Conservation (phyloP, 202 grass and related monocot genomes). For the Schoenoplectus triqueter region DNA sequence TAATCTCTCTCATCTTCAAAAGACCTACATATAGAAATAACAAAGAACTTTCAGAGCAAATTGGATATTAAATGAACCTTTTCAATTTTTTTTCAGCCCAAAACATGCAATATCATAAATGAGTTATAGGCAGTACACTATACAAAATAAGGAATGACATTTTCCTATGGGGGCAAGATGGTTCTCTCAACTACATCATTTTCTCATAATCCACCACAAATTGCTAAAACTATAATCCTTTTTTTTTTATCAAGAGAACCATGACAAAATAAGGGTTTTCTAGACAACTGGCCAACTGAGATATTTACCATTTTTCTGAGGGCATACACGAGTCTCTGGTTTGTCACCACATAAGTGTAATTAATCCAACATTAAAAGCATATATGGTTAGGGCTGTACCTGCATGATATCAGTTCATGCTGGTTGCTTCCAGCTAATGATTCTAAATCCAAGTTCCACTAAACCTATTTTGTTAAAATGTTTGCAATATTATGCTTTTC, state of each 20-base stretch:
- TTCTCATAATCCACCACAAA: not conserved
- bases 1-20: not conserved
- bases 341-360: not conserved
- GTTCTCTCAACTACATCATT: not conserved
- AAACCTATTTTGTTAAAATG: not conserved
- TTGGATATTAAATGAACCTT: not conserved
- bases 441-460: not conserved
- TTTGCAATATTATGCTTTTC: constrained; percentile 1
- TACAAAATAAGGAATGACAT: not conserved
- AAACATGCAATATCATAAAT: not conserved
- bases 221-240: not conserved
- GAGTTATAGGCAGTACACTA: not conserved
- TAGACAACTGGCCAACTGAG: not conserved
- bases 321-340: constrained; percentile 13
- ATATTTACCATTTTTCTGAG: constrained; percentile 3
- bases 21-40: constrained; percentile 25
- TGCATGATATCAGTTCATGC: not conserved
- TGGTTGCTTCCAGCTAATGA: not conserved
- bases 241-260: not conserved
- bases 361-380: constrained; percentile 19
- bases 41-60: not conserved
- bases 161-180: not conserved
- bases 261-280: constrained; percentile 4
- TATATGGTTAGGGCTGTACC: not conserved
- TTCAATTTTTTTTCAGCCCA: not conserved